Evolutionary conservation across 768 basidiomycete genomes (phyloP), one percentile per base, ranked within the genome.

Genomic region (Russula lepida): DNA sequence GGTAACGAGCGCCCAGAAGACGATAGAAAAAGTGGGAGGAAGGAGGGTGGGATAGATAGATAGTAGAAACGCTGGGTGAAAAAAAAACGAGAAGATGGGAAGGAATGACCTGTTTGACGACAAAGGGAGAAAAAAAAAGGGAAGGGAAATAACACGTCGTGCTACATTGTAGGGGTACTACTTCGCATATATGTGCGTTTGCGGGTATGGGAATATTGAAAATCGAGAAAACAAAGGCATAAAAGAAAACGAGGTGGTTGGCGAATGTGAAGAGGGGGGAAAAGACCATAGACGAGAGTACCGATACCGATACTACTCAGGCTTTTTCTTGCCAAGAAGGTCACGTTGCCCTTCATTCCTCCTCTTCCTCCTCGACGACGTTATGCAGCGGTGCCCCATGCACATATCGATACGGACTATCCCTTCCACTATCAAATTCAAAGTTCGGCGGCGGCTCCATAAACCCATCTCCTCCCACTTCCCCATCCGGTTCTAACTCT

Each of bases 351-450:
- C n/a, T n/a, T n/a, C n/a, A n/a, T n/a, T 84, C 84, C 67, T 89
- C 86, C 63, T 90, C 88, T 60, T 88, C 85, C 67, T 91, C 89
- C 70, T 92, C 91, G 51, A 91, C 25, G 44, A 93, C 91, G 63
- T 92, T 92, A 65, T 92, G 88, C 68, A 93, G 77, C 30, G 91
- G 91, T 8, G 88, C 88, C 27, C 91, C 91, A 67, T 93, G 91
- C 15, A 89, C 71, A 69, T 93, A 93, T 46, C 89, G 81, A 35
- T 71, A 81, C 12, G 88, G 88, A 66, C 85, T 88, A 21, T 73
- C 75, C n/a, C 82, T 77, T 4, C 83, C 84, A 8, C 76, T 71
- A 21, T 75, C 75, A 17, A 76, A 66, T 11, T 73, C 62, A 7
- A 76, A 49, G 1, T 67, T 69, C 6, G 76, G 75, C 3, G 76